Evolutionary conservation across 2,329 filamentous ascomycete species (phyloP), one percentile per base, ranked within the genome.

Genomic region (Onygenales sp.): DNA sequence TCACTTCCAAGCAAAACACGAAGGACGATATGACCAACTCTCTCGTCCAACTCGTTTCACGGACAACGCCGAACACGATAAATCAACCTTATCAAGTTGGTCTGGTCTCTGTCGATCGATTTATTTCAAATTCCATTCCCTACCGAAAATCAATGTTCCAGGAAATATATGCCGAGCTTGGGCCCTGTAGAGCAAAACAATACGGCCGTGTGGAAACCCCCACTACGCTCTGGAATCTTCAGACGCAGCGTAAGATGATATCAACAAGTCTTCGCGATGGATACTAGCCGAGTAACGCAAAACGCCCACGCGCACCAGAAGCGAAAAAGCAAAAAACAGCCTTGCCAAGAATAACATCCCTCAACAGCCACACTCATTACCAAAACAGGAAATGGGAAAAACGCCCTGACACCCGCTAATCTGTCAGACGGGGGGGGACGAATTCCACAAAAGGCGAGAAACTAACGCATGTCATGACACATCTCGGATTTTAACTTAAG

Each of bases 121-220:
- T 27, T 27, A 27, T 27, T 27, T 2, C 21, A 27, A 27, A 27
- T 27, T 27, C 21, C 21, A 27, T 5, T 27, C 21, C 21, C 33
- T 17, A 13, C 21, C 4, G 11, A 27, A 27, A 8, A 13, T 27
- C 6, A 31, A 10, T n/a, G 5, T 8, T 31, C 10, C 9, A 21
- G 46, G 46, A 49, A 49, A 49, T 40, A 49, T 39, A 40, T 49
- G 34, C 46, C 46, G 46, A 49, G 7, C 17, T 10, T n/a, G 32
- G 33, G 32, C 17, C 13, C 21, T 31, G 33, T 40, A 37, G 34
- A 9, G 34, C n/a, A 37, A 42, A 42, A 42, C 7, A 8, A 6
- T 34, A 13, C n/a, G 10, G 34, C n/a, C 39, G 9, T 14, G 43
- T 14, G 7, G 9, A 37, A 47, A 5, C 7, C n/a, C 14, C 21